Evolutionary conservation across 164 flowering plant genomes (phyloP).

Genomic region (Vitis vinifera): ASM3070453v1 NC_081814.1:5480501-5481000

Average conservation of each 20-base stretch:
- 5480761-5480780: slow-evolving; percentile 27
- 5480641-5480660: slow-evolving; percentile 56
- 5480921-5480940: slow-evolving; percentile 14
- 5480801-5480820: slow-evolving; percentile 43
- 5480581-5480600: slow-evolving; percentile 22
- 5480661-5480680: slow-evolving; percentile 62
- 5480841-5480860: slow-evolving; percentile 35
- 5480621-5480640: slow-evolving; percentile 57
- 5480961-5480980: slow-evolving; percentile 51
- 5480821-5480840: slow-evolving; percentile 52
- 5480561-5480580: slow-evolving; percentile 69
- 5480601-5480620: slow-evolving; percentile 21
- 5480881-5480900: slow-evolving; percentile 32
- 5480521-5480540: slow-evolving; percentile 52
- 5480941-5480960: slow-evolving; percentile 24
- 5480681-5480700: slow-evolving; percentile 47
- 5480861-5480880: slow-evolving; percentile 30
- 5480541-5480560: slow-evolving; percentile 35
- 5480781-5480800: slow-evolving; percentile 65
- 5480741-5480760: slow-evolving; percentile 48
- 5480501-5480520: slow-evolving; percentile 64
- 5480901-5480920: slow-evolving; percentile 21
- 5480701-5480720: slow-evolving; percentile 45
- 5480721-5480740: slow-evolving; percentile 37
- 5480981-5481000: slow-evolving; percentile 35